These are phyloP conservation scores for Phoma sp. DNA, from an alignment of 2,329 filamentous ascomycete genomes.

Conservation along the genomic window DNA sequence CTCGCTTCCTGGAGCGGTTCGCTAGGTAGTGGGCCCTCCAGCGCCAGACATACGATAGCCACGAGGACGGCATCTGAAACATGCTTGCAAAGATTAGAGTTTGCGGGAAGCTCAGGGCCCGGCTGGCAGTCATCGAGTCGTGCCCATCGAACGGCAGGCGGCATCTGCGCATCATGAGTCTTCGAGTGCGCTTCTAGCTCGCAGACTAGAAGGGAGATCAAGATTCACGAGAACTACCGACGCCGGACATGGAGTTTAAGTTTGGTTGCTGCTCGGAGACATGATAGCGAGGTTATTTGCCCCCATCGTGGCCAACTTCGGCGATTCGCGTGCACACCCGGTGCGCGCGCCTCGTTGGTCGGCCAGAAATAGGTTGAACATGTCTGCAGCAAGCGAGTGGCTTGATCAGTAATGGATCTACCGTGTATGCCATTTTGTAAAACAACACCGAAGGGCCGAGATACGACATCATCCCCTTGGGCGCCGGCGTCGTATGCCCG, in stretches of 20 bases:
- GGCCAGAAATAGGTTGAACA: conserved; percentile 5
- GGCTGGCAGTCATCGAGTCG: conserved; percentile 3
- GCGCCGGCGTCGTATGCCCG: conserved; percentile 8
- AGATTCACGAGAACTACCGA: background rate
- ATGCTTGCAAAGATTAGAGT: conserved; percentile 28
- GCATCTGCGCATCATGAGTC: conserved; percentile 20
- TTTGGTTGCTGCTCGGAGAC: conserved; percentile 3
- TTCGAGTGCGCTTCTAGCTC: conserved; percentile 26
- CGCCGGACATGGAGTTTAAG: background rate
- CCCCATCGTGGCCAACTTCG: conserved; percentile 2
- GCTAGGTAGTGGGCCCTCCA: conserved; percentile 18
- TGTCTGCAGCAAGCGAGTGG: conserved; percentile 16
- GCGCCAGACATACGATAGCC: conserved; percentile 6
- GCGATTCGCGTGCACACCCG: conserved; percentile 6
- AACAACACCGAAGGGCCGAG: conserved; percentile 17
- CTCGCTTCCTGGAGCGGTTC: background rate
- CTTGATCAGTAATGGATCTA: conserved; percentile 8
- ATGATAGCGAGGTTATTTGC: conserved; percentile 3
- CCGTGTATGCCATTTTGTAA: conserved; percentile 14
- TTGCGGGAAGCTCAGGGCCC: conserved; percentile 25
- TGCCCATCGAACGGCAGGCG: conserved; percentile 4
- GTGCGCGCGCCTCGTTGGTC: conserved; percentile 9
- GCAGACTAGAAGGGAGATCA: conserved; percentile 15
- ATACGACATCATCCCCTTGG: conserved; percentile 7
- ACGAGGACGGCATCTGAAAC: conserved; percentile 29